Evolutionary conservation across 2,329 filamentous ascomycete species (phyloP).

Genomic region (Parascedosporium putredinis): DNA sequence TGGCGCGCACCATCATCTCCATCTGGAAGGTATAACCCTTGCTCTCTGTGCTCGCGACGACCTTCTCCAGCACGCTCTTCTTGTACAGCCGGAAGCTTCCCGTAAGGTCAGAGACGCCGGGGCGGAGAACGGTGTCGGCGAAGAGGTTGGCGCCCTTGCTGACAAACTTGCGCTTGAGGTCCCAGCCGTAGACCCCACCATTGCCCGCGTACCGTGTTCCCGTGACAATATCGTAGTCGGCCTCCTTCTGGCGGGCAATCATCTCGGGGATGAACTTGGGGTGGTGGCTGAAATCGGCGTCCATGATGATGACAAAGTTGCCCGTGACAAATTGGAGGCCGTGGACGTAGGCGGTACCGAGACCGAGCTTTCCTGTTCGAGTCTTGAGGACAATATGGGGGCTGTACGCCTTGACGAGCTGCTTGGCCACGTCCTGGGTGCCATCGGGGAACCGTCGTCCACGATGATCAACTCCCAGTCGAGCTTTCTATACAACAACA

Average conservation of each 20-base stretch:
- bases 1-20: conserved; percentile 98
- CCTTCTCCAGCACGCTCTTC: conserved; percentile 77
- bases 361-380: conserved; percentile 89
- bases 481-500: conserved; percentile 61
- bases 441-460: conserved; percentile 94
- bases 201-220: conserved; percentile 87
- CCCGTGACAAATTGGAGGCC: conserved; percentile 82
- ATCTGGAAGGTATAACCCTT: conserved; percentile 99
- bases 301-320: conserved; percentile 99
- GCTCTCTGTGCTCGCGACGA: conserved; percentile 82
- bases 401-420: conserved; percentile 78
- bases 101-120: conserved; percentile 90
- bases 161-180: conserved; percentile 80
- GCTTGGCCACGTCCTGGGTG: conserved; percentile 79
- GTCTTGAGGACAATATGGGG: conserved; percentile 74
- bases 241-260: conserved; percentile 67
- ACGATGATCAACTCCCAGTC: conserved; percentile 98
- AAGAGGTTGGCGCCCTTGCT: conserved; percentile 87
- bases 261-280: conserved; percentile 97
- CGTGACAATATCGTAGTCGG: conserved; percentile 90
- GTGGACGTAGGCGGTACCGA: conserved; percentile 93
- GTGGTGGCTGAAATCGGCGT: conserved; percentile 98
- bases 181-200: conserved; percentile 92
- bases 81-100: conserved; percentile 94
- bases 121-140: conserved; percentile 84